Conservation (phyloP, 2,329 filamentous ascomycete species). For the Hypoxylon sp. region DNA sequence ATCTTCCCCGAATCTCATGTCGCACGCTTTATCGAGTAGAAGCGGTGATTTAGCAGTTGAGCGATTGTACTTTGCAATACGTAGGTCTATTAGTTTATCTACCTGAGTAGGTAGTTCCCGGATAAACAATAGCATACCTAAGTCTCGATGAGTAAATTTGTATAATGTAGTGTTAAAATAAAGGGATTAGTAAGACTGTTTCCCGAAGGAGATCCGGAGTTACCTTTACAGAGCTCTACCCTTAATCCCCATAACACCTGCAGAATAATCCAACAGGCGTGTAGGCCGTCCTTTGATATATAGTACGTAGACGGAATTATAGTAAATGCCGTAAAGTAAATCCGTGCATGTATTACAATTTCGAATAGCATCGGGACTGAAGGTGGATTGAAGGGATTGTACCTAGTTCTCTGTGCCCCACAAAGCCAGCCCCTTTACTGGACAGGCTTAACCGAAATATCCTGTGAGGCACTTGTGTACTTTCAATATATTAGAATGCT, state of each 20-base stretch:
- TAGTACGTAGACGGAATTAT: neutral
- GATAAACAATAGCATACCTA: neutral
- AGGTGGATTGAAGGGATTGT: neutral
- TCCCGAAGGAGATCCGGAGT: conserved; percentile 21
- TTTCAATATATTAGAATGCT: too few species aligned
- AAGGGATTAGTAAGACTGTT: neutral
- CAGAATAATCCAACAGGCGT: neutral
- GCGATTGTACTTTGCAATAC: neutral
- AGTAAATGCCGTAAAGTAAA: neutral
- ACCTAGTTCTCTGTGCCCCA: neutral
- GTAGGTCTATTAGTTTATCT: neutral
- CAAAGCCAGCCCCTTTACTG: neutral
- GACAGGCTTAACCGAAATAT: too few species aligned
- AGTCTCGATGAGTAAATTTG: too few species aligned
- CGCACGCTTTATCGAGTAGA: neutral
- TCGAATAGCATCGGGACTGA: neutral
- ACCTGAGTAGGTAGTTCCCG: neutral
- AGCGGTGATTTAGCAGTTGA: neutral
- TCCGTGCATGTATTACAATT: neutral
- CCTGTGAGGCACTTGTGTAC: too few species aligned
- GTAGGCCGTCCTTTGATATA: neutral
- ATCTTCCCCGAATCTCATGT: neutral
- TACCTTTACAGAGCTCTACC: neutral
- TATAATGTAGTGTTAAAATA: neutral
- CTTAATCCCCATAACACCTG: neutral